These are phyloP conservation scores for Leucosporidium scottii DNA, from an alignment of 768 basidiomycete genomes.

Conservation along the genomic window DNA sequence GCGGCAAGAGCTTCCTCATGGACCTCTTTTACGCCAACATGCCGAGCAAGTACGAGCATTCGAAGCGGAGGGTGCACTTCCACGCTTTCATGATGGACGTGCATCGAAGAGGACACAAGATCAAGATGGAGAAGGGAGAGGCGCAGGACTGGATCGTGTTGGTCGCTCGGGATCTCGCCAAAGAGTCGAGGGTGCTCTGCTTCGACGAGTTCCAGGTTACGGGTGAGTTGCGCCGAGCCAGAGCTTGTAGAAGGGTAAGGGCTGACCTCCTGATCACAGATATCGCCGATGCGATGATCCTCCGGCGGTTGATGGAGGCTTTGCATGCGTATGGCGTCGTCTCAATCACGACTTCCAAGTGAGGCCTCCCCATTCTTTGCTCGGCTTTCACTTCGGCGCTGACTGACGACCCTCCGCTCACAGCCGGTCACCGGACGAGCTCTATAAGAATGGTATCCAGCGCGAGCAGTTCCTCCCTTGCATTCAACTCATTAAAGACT, in stretches of 20 bases:
- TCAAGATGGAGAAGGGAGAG: conserved; percentile 63
- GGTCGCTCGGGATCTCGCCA: conserved; percentile 44
- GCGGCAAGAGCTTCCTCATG: conserved; percentile 99
- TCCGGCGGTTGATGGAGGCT: conserved; percentile 78
- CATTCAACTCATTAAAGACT: conserved; percentile 82
- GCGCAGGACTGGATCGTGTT: conserved; percentile 74
- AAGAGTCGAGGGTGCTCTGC: conserved; percentile 50
- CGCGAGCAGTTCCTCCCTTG: conserved; percentile 88
- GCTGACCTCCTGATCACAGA: conserved; percentile 59
- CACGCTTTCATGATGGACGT: conserved; percentile 99
- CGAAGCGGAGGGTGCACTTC: conserved; percentile 70
- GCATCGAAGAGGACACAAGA: conserved; percentile 79
- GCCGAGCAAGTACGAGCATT: conserved; percentile 32
- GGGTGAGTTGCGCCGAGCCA: background rate
- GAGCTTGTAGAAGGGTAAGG: background rate
- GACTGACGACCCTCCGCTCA: background rate
- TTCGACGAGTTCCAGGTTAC: conserved; percentile 96
- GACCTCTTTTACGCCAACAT: conserved; percentile 56
- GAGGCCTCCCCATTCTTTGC: conserved; percentile 39
- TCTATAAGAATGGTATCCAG: conserved; percentile 99
- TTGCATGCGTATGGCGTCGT: conserved; percentile 82
- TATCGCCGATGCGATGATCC: conserved; percentile 96
- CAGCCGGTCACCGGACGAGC: conserved; percentile 92
- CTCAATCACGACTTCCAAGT: conserved; percentile 97
- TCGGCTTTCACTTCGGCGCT: background rate